Conservation (phyloP, 768 basidiomycete genomes). For the Suillus tomentosus region DNA sequence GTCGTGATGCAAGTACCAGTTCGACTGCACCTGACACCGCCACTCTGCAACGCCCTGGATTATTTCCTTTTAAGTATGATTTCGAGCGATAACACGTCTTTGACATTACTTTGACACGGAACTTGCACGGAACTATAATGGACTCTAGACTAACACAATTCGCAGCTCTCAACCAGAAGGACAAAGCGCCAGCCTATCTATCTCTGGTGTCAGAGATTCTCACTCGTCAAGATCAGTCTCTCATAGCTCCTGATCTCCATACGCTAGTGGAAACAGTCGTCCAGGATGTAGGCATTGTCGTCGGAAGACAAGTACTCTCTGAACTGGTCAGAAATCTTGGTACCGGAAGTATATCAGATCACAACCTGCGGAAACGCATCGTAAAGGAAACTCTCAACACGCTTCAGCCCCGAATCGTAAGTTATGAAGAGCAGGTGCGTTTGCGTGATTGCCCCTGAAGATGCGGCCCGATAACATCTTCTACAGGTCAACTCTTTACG, state of each 20-base stretch:
- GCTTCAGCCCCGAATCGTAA: slow-evolving; percentile 79
- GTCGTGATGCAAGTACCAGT: neutral
- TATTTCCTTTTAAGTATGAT: slow-evolving; percentile 11
- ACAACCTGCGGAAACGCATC: slow-evolving; percentile 65
- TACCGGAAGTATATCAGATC: slow-evolving; percentile 53
- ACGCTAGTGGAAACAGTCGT: slow-evolving; percentile 78
- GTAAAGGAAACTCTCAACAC: slow-evolving; percentile 73
- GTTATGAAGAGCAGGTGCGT: slow-evolving; percentile 93
- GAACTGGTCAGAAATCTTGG: slow-evolving; percentile 76
- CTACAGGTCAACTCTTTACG: slow-evolving; percentile 77
- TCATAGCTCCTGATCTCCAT: slow-evolving; percentile 60
- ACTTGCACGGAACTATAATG: slow-evolving; percentile 41
- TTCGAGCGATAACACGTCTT: neutral
- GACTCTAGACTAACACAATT: slow-evolving; percentile 67
- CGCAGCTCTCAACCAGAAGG: slow-evolving; percentile 72
- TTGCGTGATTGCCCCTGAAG: slow-evolving; percentile 5
- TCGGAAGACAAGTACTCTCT: slow-evolving; percentile 84
- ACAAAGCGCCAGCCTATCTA: slow-evolving; percentile 78
- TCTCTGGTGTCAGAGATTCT: slow-evolving; percentile 68
- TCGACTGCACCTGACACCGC: neutral
- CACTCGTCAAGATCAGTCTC: slow-evolving; percentile 46
- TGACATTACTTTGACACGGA: neutral
- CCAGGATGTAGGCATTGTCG: slow-evolving; percentile 80
- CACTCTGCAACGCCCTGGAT: neutral
- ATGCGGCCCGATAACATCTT: slow-evolving; percentile 10